Base-by-base conservation (phyloP, 805 yeast species). In the Priceomyces medius region DNA sequence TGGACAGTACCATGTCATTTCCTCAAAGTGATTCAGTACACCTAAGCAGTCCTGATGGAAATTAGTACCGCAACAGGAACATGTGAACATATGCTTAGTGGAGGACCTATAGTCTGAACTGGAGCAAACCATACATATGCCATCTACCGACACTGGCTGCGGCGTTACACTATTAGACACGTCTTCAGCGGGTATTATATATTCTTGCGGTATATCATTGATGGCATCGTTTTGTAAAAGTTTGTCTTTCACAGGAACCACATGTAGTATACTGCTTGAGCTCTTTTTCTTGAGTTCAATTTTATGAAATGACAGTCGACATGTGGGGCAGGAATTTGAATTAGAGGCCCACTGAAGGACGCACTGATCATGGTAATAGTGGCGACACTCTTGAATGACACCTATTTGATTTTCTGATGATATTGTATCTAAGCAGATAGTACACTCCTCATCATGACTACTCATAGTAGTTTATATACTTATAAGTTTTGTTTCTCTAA, bases 321-420 rank as follows among this genome's bases (percentile, higher is more conserved):
- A 81, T 4, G 80, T 74, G 2, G 87, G 87, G 52, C 86, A 80
- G 40, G 74, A 68, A 54, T 76, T 78, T 18, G 83, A 77, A 29
- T 75, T 68, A 28, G 66, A 58, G 16, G 76, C 59, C 90, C 90
- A 84, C 20, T 70, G 66, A 26, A 67, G 49, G 27, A 83, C 70
- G 50, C 90, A 84, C 12, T 62, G 51, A 3, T 72, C 63, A 56
- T 84, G 90, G 51, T 79, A 82, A 40, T 51, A 53, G 55, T 82
- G 87, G 26, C 61, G 57, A 54, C 87, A 83, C 7, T 43, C 43
- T 9, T 45, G 48, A 24, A 66, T 50, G 3, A 52, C 43, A 3
- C 70, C 72, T 14, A 63, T 40, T 9, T 33, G 31, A 16, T 51
- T 50, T 9, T 37, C 28, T 9, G 24, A 39, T 7, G 19, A 34